Evolutionary conservation across 2,329 filamentous ascomycete species (phyloP), one percentile per base, ranked within the genome.

Genomic region (Geosmithia putterillii): DNA sequence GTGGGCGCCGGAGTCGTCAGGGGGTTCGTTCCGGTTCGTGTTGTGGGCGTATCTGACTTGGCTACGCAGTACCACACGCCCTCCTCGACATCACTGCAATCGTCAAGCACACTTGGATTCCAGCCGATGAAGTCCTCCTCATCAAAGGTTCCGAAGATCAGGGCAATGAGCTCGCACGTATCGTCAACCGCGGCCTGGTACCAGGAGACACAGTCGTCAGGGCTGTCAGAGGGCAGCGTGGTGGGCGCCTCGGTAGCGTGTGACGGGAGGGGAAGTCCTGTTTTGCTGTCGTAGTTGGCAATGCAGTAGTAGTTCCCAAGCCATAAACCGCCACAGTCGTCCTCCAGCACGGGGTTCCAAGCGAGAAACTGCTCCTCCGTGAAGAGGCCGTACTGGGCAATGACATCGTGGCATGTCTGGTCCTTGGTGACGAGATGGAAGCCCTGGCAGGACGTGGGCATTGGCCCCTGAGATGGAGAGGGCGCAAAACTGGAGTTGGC

Each of bases 311-410:
- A 54, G 39, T 45, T 41, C 23, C 44, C 43, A 2, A 19, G 12
- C 48, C 50, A 54, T 2, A 58, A 47, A 4, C 54, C 54, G 9
- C 51, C 21, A 44, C 51, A 54, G 45, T 54, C 50, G n/a, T 45
- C 45, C 3, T 45, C 32, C 2, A 54, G 49, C 4, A 41, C 46
- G 2, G 53, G 50, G 44, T 59, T 55, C 55, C 54, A 58, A 15
- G 42, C 36, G n/a, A 56, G 50, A 36, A 60, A 54, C 38, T 57
- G 47, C 15, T 49, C 45, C 14, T 49, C 20, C 3, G 52, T 48
- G 44, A 58, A 49, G 17, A 39, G 44, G 22, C 25, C 20, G 38
- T 51, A 47, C 5, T 45, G 41, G 1, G 42, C 45, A 7, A 51
- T 20, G 4, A 48, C 20, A n/a, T 41, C 14, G 41, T 46, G 14